Conservation (phyloP, 768 basidiomycete genomes). For the Fistulinella prunicolor region DNA sequence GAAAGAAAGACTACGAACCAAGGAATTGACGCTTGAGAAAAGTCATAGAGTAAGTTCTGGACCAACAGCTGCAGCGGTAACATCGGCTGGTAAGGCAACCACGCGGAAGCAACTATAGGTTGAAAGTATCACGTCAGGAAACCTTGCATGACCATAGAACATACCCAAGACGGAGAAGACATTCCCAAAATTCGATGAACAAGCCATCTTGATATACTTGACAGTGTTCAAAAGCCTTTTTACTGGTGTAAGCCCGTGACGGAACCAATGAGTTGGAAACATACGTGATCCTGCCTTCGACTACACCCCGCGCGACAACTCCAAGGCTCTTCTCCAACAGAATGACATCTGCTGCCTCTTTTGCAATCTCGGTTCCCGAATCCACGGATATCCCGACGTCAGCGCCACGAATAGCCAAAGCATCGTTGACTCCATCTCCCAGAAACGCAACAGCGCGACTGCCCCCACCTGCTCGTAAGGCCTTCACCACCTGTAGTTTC, state of each 20-base stretch:
- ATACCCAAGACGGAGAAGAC: conserved; percentile 32
- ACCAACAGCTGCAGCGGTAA: conserved; percentile 31
- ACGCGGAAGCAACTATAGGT: conserved; percentile 33
- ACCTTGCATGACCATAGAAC: conserved; percentile 1
- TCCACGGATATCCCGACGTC: conserved; percentile 35
- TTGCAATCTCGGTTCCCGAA: conserved; percentile 35
- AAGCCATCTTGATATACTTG: conserved; percentile 39
- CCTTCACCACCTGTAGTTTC: conserved; percentile 34
- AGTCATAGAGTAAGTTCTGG: conserved; percentile 36
- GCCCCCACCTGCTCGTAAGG: conserved; percentile 22
- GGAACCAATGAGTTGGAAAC: conserved; percentile 3
- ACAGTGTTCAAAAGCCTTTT: conserved; percentile 35
- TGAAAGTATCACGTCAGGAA: not conserved
- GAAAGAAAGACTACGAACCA: conserved; percentile 19
- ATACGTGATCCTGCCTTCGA: conserved; percentile 34
- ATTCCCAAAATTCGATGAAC: conserved; percentile 37
- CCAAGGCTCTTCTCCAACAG: conserved; percentile 35
- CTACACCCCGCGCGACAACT: conserved; percentile 32
- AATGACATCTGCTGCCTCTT: conserved; percentile 38
- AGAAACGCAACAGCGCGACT: conserved; percentile 32
- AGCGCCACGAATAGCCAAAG: conserved; percentile 31
- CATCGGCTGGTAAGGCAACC: conserved; percentile 39
- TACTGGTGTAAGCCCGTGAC: conserved; percentile 12
- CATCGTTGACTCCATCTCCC: conserved; percentile 33
- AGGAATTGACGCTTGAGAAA: conserved; percentile 37